Conservation (phyloP, 2,329 filamentous ascomycete species). For the Colletotrichum australisinense region DNA sequence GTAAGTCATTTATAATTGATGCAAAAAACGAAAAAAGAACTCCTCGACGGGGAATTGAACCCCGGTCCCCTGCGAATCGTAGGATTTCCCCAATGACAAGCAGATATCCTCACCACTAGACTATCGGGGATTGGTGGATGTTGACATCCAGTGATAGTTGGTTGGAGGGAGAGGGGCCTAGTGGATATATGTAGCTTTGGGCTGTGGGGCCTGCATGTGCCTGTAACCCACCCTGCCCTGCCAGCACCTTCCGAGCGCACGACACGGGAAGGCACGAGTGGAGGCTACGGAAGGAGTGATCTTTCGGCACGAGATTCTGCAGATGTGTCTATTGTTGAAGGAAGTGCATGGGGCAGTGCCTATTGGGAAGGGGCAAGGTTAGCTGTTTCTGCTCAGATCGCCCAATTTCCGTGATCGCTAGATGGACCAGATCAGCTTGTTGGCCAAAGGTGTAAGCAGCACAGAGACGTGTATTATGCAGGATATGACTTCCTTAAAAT, state of each 20-base stretch:
- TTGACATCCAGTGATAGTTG: conserved; percentile 7
- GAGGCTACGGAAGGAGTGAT: too few relatives aligned
- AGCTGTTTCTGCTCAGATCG: too few relatives aligned
- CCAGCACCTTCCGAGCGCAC: background rate
- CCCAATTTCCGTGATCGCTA: too few relatives aligned
- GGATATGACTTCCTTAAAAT: background rate
- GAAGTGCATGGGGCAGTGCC: too few relatives aligned
- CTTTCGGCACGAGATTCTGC: too few relatives aligned
- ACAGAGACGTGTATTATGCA: too few relatives aligned
- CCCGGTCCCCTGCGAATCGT: conserved; percentile 33
- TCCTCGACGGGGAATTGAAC: conserved; percentile 37
- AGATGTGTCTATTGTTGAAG: too few relatives aligned
- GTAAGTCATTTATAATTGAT: background rate
- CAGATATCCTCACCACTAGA: conserved; percentile 37
- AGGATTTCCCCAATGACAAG: conserved; percentile 4
- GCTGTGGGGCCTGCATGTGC: fast-evolving
- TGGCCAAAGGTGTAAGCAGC: too few relatives aligned
- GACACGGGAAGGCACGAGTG: too few relatives aligned
- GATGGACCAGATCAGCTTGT: too few relatives aligned
- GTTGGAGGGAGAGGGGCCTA: fast-evolving
- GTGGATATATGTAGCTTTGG: fast-evolving
- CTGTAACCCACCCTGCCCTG: background rate
- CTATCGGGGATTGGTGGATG: conserved; percentile 29
- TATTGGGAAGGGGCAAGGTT: too few relatives aligned
- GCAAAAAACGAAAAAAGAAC: conserved; percentile 2